Conservation (phyloP, 192 early-diverging fungal species). For the Backusella morwellensis region DNA sequence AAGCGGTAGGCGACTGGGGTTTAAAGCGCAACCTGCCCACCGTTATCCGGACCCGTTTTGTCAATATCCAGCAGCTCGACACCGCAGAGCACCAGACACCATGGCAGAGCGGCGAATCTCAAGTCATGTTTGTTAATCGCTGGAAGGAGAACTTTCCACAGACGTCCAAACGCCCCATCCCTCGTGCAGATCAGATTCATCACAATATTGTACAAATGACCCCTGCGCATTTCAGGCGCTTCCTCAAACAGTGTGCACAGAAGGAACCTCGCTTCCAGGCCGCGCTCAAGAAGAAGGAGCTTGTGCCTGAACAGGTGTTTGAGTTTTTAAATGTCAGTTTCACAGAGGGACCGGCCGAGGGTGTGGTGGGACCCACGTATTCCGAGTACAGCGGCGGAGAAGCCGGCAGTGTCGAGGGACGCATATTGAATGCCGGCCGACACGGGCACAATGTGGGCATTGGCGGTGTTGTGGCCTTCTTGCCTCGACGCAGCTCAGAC, state of each 20-base stretch:
- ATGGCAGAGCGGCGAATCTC: constrained; percentile 57
- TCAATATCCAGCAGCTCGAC: constrained; percentile 58
- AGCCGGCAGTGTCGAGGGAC: constrained; percentile 49
- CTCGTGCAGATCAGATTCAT: constrained; percentile 36
- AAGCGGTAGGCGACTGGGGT: constrained; percentile 66
- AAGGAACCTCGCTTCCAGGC: constrained; percentile 34
- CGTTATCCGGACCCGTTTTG: constrained; percentile 53
- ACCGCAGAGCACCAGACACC: constrained; percentile 68
- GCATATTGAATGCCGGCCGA: constrained; percentile 51
- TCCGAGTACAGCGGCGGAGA: constrained; percentile 34
- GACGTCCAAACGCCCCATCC: constrained; percentile 47
- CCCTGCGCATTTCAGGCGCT: constrained; percentile 54
- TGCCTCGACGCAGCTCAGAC: constrained; percentile 34
- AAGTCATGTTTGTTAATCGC: constrained; percentile 52
- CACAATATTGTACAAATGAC: constrained; percentile 59
- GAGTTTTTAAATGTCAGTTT: constrained; percentile 29
- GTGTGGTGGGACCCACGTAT: constrained; percentile 53
- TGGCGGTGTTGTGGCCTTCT: constrained; percentile 58
- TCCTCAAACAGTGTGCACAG: constrained; percentile 51
- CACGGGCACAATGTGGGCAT: constrained; percentile 61
- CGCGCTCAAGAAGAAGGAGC: constrained; percentile 16
- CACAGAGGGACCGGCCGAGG: constrained; percentile 4
- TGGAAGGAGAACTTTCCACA: constrained; percentile 76
- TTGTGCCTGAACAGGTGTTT: constrained; percentile 24
- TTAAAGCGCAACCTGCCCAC: constrained; percentile 70